Evolutionary conservation across 163 green algal genomes (phyloP).

Genomic region (Chlamydomonas reinhardtii): DNA sequence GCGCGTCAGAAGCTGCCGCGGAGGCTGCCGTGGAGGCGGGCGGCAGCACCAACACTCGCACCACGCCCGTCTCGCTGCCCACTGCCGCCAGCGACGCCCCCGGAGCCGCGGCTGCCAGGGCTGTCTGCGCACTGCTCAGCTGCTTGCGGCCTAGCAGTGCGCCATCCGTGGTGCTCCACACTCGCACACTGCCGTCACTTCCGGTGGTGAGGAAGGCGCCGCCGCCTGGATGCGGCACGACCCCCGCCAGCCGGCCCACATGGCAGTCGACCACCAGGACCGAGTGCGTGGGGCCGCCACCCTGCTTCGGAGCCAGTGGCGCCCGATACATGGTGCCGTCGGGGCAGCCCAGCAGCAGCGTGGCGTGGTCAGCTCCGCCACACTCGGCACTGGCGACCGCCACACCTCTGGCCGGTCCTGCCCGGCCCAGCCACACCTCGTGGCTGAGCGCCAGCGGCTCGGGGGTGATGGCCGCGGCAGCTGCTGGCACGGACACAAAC

Average conservation of each 20-base stretch:
- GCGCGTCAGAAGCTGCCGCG: background rate
- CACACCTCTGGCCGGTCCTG: constrained; percentile 9
- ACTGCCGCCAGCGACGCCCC: constrained; percentile 44
- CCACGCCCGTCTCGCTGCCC: constrained; percentile 62
- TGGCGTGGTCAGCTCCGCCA: constrained; percentile 22
- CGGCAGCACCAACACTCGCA: constrained; percentile 50
- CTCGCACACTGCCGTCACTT: constrained; percentile 57
- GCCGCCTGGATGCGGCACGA: constrained; percentile 49
- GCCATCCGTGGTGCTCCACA: constrained; percentile 51
- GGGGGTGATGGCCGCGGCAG: constrained; percentile 7
- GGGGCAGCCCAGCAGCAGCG: constrained; percentile 37
- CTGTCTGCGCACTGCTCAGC: constrained; percentile 44
- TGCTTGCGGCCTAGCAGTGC: constrained; percentile 44
- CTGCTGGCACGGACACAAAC: background rate
- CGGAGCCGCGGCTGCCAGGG: constrained; percentile 27
- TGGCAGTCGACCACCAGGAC: constrained; percentile 46
- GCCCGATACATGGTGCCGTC: constrained; percentile 36
- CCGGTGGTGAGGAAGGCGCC: constrained; percentile 54
- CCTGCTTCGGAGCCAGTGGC: constrained; percentile 11
- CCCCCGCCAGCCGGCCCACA: constrained; percentile 52
- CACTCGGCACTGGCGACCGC: background rate
- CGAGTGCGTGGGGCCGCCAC: constrained; percentile 14
- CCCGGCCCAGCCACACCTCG: constrained; percentile 34
- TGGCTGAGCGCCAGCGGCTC: constrained; percentile 36
- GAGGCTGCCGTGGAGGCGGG: background rate